phyloP scores from a whole-genome alignment of 2,329 filamentous ascomycete genomes.

The Xylariaceae sp. region DNA sequence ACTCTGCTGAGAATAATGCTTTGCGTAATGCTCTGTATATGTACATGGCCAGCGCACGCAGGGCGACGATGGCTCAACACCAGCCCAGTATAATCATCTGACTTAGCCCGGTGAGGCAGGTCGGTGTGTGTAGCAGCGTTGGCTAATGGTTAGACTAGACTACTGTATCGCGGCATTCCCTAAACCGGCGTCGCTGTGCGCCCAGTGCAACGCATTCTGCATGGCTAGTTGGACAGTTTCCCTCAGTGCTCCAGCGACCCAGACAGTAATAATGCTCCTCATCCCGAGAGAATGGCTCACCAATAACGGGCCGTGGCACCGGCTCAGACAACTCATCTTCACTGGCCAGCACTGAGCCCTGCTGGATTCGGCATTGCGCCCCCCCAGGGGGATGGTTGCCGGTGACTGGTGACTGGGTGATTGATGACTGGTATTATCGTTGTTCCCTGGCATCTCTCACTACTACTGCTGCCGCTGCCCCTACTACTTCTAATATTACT shows the following conservation, averaged over 20 bases:
- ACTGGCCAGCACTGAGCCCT: slow-evolving; percentile 23
- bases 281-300: slow-evolving; percentile 30
- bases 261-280: slow-evolving; percentile 5
- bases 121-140: slow-evolving; percentile 12
- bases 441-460: slow-evolving; percentile 20
- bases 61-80: no score
- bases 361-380: slow-evolving; percentile 21
- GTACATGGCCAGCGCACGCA: no score
- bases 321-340: slow-evolving; percentile 9
- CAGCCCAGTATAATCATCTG: neutral
- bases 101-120: slow-evolving; percentile 23
- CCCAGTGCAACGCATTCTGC: neutral
- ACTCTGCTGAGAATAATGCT: no score
- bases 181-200: slow-evolving; percentile 4
- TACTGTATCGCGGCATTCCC: slow-evolving; percentile 9
- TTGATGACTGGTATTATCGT: slow-evolving; percentile 22
- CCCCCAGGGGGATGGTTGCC: slow-evolving; percentile 13
- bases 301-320: slow-evolving; percentile 25
- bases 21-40: no score
- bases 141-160: no score
- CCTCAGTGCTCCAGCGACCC: slow-evolving; percentile 3
- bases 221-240: slow-evolving; percentile 8
- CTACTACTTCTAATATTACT: no score
- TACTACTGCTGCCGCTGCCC: no score
- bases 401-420: slow-evolving; percentile 20